Conservation (phyloP, 805 yeast genomes). For the Metschnikowia corniflorae region DNA sequence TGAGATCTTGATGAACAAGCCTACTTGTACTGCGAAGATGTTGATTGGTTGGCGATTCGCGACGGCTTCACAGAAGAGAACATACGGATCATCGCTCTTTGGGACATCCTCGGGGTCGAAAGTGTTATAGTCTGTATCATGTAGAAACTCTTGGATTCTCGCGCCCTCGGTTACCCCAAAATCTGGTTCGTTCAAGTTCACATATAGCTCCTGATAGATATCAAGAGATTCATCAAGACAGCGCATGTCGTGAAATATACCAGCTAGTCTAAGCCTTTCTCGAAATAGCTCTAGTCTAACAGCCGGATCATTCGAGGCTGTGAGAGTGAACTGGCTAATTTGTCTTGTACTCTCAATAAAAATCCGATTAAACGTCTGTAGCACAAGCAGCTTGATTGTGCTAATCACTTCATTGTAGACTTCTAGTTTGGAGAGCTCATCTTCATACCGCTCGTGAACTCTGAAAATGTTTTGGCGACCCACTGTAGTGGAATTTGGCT, state of each 20-base stretch:
- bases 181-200: slow-evolving; percentile 17
- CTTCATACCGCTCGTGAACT: slow-evolving; percentile 33
- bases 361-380: slow-evolving; percentile 47
- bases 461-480: slow-evolving; percentile 23
- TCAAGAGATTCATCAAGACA: slow-evolving; percentile 58
- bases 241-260: slow-evolving; percentile 50
- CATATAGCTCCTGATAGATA: slow-evolving; percentile 46
- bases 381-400: slow-evolving; percentile 45
- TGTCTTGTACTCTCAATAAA: slow-evolving; percentile 14
- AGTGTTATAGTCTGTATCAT: slow-evolving; percentile 3
- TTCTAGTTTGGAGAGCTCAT: slow-evolving; percentile 41
- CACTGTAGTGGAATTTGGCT: slow-evolving; percentile 12
- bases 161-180: slow-evolving; percentile 1
- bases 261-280: slow-evolving; percentile 49
- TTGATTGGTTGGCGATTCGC: slow-evolving; percentile 9
- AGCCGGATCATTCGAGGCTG: slow-evolving; percentile 27
- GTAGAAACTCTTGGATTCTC: background rate
- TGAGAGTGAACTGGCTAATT: slow-evolving; percentile 24
- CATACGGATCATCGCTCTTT: slow-evolving; percentile 6
- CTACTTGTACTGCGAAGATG: slow-evolving; percentile 11
- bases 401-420: slow-evolving; percentile 46
- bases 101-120: slow-evolving; percentile 10
- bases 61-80: slow-evolving; percentile 7
- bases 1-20: slow-evolving; percentile 36
- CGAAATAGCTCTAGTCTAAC: slow-evolving; percentile 26